Base-by-base conservation (phyloP, 176 grass and related monocot genomes). In the Microstegium vimineum region DNA sequence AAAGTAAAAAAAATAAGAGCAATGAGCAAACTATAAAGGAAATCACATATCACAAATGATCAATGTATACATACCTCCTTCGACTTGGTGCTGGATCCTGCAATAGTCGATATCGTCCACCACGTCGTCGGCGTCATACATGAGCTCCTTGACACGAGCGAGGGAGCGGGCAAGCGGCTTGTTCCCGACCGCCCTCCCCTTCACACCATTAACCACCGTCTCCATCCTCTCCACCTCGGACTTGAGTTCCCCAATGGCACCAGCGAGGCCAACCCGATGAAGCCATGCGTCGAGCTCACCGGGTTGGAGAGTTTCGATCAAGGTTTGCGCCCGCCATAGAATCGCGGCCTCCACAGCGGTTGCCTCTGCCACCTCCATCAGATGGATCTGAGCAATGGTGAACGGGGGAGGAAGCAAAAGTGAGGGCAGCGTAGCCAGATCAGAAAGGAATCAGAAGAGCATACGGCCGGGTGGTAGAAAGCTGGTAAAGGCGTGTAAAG, bases 81-180 rank as follows among this genome's bases (percentile, higher is more conserved):
- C 1, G 27, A 75, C 28, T 34, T 75, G 61, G 4, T 81, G 71
- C 0, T 75, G 35, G 11, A 86, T 60, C 70, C 86, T 72, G 76
- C 0, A 84, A 76, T 88, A 84, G 40, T 84, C 66, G 35, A 88
- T 73, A 4, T 88, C 74, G 61, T 88, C 80, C 14, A 88, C 10
- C 4, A 31, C 10, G 14, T 88, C 60, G 28, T 88, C 81, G 43
- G 86, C 63, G 16, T 84, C 81, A 4, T 78, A 84, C 10, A 88
- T 60, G 18, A 79, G n/a, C 20, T 88, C 73, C 51, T 33, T 41
- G n/a, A 84, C 20, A 16, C 40, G 35, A 12, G n/a, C 16, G 27
- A 87, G 85, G 0, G 35, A 65, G 15, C 71, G 45, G 5, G 28
- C 9, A 6, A 87, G 23, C 38, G 14, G 18, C 60, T 10, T 60